These are phyloP conservation scores for Lentinula guzmanii DNA, from an alignment of 768 basidiomycete species.

Conservation along the genomic window DNA sequence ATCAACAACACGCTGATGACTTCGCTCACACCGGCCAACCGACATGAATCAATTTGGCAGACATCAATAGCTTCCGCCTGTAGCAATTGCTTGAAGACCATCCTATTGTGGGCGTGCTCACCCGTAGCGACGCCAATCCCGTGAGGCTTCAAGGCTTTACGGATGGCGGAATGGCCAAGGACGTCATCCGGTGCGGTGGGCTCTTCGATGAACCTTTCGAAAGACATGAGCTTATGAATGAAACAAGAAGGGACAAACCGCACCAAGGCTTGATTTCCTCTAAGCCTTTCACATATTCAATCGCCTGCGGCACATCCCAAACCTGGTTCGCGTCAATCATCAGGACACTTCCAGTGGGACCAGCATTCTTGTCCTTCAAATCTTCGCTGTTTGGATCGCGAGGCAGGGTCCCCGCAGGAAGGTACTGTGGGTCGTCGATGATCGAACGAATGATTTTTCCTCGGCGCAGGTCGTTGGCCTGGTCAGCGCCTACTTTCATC, in stretches of 20 bases:
- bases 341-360: slow-evolving; percentile 87
- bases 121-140: slow-evolving; percentile 92
- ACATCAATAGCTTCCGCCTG: slow-evolving; percentile 93
- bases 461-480: slow-evolving; percentile 77
- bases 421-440: slow-evolving; percentile 87
- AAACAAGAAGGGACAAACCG: slow-evolving; percentile 8
- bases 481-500: slow-evolving; percentile 93
- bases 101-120: slow-evolving; percentile 91
- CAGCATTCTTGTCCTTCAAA: slow-evolving; percentile 85
- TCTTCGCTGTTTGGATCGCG: slow-evolving; percentile 58
- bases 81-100: slow-evolving; percentile 93
- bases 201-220: slow-evolving; percentile 82
- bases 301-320: slow-evolving; percentile 90
- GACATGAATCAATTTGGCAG: slow-evolving; percentile 91
- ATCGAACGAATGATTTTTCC: slow-evolving; percentile 88
- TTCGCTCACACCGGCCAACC: slow-evolving; percentile 90
- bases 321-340: slow-evolving; percentile 99
- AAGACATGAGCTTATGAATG: not conserved
- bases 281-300: slow-evolving; percentile 83
- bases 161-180: slow-evolving; percentile 76
- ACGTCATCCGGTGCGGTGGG: slow-evolving; percentile 91
- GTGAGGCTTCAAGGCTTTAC: slow-evolving; percentile 68
- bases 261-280: slow-evolving; percentile 84
- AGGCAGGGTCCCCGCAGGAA: slow-evolving; percentile 51
- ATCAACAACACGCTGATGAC: slow-evolving; percentile 86